Percentiles rank a stretch among this genome's conserved stretches.
These are phyloP conservation scores for Xylaria longipes DNA, from an alignment of 495 filamentous ascomycete species.

Conservation along the genomic window DNA sequence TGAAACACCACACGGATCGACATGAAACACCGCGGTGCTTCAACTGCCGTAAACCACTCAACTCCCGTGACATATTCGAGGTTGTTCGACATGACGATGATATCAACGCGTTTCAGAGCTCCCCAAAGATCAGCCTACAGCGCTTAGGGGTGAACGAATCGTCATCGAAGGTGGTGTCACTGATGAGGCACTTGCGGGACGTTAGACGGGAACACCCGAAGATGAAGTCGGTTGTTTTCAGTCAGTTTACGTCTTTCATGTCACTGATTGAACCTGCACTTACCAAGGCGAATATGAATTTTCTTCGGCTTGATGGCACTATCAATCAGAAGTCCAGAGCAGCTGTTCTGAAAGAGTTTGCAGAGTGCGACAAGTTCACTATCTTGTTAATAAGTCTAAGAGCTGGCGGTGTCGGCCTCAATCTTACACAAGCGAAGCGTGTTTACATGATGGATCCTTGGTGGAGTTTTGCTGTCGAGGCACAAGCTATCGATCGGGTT, in stretches of 20 bases:
- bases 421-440: slow-evolving; percentile 83
- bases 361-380: slow-evolving; percentile 52
- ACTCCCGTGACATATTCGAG: slow-evolving; percentile 85
- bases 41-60: slow-evolving; percentile 84
- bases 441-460: slow-evolving; percentile 99
- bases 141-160: slow-evolving; percentile 74
- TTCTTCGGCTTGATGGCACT: slow-evolving; percentile 87
- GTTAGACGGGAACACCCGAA: slow-evolving; percentile 64
- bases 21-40: slow-evolving; percentile 81
- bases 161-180: slow-evolving; percentile 83
- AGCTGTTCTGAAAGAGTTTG: slow-evolving; percentile 75
- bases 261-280: slow-evolving; percentile 86
- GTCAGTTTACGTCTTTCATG: slow-evolving; percentile 96
- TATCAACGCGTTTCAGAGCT: slow-evolving; percentile 46
- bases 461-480: slow-evolving; percentile 98
- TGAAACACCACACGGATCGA: slow-evolving; percentile 81
- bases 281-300: slow-evolving; percentile 69
- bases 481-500: slow-evolving; percentile 98
- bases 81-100: slow-evolving; percentile 64
- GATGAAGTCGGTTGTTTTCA: slow-evolving; percentile 93
- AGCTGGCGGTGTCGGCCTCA: slow-evolving; percentile 92
- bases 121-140: slow-evolving; percentile 77
- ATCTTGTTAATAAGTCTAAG: slow-evolving; percentile 85
- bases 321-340: slow-evolving; percentile 87
- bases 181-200: slow-evolving; percentile 74